These are phyloP conservation scores for Geum urbanum DNA, from an alignment of 306 rosid genomes.

Conservation along the genomic window DNA sequence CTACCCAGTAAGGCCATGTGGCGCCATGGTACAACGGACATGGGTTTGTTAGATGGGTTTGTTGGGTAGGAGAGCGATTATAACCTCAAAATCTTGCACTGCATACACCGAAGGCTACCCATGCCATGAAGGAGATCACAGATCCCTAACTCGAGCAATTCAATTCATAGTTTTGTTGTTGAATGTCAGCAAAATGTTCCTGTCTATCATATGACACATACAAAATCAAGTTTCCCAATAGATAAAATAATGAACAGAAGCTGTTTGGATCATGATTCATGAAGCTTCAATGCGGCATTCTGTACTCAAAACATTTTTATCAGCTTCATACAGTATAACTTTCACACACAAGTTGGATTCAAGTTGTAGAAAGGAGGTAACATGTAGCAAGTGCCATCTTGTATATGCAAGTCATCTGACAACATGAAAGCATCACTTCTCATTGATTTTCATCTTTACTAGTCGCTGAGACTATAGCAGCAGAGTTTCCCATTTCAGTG, in stretches of 20 bases:
- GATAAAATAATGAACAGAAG: neutral
- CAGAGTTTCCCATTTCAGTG: neutral
- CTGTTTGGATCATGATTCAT: neutral
- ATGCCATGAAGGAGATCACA: no score
- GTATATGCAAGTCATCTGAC: neutral
- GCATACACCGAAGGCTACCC: no score
- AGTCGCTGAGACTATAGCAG: conserved; percentile 6
- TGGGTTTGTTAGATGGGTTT: no score
- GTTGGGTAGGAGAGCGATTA: no score
- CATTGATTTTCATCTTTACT: conserved; percentile 10
- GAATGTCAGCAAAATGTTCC: neutral
- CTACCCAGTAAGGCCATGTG: no score
- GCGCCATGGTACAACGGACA: no score
- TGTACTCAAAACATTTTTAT: neutral
- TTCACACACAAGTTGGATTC: no score
- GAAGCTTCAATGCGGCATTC: neutral
- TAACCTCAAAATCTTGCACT: no score
- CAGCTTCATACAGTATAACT: neutral
- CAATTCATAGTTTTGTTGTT: neutral
- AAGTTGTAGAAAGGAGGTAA: neutral
- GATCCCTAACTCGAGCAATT: no score
- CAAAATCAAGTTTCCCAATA: neutral
- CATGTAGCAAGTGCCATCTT: neutral
- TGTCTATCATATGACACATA: neutral
- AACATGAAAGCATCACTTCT: neutral